A percentile compares a stretch with the other conserved stretches of the same genome.
Evolutionary conservation across 306 rosid genomes (phyloP).

Genomic region (Argentina anserina): DNA sequence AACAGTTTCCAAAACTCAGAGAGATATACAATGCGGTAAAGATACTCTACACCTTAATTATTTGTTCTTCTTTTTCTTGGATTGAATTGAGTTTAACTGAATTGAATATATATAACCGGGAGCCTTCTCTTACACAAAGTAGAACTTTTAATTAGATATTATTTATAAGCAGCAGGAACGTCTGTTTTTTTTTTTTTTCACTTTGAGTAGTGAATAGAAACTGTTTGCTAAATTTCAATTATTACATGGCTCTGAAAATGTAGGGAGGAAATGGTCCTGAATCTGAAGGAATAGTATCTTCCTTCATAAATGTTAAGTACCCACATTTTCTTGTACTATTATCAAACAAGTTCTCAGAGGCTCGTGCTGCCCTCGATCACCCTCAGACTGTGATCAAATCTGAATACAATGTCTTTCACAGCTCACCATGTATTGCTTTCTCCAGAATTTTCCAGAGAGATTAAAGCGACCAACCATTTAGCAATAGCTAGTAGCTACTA

Average conservation of each 20-base stretch:
- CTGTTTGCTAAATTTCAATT: background rate
- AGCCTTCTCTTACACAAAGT: too few species aligned
- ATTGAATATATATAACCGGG: too few species aligned
- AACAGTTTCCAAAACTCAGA: slow-evolving; percentile 9
- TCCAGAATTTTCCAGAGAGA: background rate
- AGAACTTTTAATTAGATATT: too few species aligned
- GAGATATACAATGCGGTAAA: slow-evolving; percentile 14
- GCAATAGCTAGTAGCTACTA: background rate
- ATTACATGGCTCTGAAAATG: background rate
- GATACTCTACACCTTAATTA: background rate
- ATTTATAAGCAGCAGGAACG: too few species aligned
- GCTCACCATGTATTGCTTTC: background rate
- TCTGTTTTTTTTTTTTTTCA: too few species aligned
- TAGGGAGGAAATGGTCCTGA: slow-evolving; percentile 3
- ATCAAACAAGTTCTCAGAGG: slow-evolving; percentile 12
- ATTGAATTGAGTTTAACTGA: background rate
- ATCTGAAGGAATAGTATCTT: background rate
- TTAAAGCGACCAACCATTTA: background rate
- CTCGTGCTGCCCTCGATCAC: slow-evolving; percentile 11
- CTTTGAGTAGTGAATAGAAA: background rate
- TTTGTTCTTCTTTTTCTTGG: background rate
- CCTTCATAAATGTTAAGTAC: background rate
- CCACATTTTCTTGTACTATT: background rate
- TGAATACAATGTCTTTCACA: background rate
- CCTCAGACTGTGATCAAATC: background rate